phyloP scores from a whole-genome alignment of 2,329 filamentous ascomycete genomes.

The Aspergillus aculeatus region DNA sequence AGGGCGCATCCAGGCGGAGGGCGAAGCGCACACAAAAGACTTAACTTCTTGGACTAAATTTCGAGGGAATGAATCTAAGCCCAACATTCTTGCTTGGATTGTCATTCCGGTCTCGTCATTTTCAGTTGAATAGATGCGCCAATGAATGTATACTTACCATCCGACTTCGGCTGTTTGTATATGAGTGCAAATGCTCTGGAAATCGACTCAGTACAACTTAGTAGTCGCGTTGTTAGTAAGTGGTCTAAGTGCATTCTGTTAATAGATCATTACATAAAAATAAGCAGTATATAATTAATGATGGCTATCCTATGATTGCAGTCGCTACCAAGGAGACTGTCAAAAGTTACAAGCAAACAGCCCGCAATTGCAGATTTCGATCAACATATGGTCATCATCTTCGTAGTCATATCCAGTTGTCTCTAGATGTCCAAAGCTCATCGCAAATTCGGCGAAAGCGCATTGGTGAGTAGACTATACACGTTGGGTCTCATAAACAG shows the following conservation, averaged over 20 bases:
- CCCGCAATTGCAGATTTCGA: background rate
- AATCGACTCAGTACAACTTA: background rate
- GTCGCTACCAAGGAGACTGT: background rate
- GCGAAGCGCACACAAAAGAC: slow-evolving; percentile 32
- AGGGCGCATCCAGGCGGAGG: slow-evolving; percentile 25
- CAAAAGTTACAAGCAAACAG: background rate
- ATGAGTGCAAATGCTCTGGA: background rate
- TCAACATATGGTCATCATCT: background rate
- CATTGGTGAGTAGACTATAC: background rate
- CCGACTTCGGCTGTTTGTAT: background rate
- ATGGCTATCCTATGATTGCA: background rate
- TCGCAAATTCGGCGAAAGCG: background rate
- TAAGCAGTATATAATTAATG: background rate
- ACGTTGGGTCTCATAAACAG: background rate
- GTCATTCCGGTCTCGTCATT: background rate
- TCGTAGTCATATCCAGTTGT: background rate
- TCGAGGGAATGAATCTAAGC: background rate
- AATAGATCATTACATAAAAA: background rate
- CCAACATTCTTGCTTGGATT: background rate
- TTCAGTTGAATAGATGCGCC: background rate
- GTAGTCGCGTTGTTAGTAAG: background rate
- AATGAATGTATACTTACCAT: background rate
- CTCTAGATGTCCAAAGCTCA: background rate
- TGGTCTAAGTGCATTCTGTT: background rate
- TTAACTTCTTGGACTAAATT: slow-evolving; percentile 9